phyloP scores from a whole-genome alignment of 2,329 filamentous ascomycete genomes.

The Cladobotryum mycophilum region DNA sequence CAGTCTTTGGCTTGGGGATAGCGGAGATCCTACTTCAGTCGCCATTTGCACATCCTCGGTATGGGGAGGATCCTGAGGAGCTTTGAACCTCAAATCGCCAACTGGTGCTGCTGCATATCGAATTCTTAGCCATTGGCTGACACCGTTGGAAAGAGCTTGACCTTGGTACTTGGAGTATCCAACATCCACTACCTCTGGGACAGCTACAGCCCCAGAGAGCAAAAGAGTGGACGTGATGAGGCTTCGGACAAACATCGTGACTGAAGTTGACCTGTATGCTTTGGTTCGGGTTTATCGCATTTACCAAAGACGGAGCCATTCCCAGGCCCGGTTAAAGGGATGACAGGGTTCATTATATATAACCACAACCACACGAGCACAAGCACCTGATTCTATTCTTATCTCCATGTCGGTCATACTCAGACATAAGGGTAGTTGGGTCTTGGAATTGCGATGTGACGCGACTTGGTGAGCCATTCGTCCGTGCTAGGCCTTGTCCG shows the following conservation, averaged over 20 bases:
- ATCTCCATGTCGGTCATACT: no score
- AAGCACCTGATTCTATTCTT: no score
- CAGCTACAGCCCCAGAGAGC: conserved; percentile 13
- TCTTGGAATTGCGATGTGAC: no score
- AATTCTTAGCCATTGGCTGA: conserved; percentile 69
- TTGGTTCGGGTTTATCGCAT: no score
- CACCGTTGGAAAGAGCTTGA: conserved; percentile 43
- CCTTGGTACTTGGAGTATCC: conserved; percentile 63
- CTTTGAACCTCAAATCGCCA: conserved; percentile 58
- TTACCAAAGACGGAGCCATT: neutral
- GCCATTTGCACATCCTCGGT: conserved; percentile 45
- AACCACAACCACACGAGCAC: no score
- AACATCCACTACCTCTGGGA: conserved; percentile 46
- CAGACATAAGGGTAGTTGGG: no score
- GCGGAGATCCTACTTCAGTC: conserved; percentile 36
- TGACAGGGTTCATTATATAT: no score
- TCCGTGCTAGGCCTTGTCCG: no score
- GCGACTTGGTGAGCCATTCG: no score
- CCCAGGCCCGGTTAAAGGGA: neutral
- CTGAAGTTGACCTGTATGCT: neutral
- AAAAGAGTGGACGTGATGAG: conserved; percentile 1
- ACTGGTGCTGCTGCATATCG: conserved; percentile 66
- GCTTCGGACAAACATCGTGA: conserved; percentile 1
- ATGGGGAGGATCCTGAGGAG: conserved; percentile 55
- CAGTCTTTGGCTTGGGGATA: neutral